Conservation (phyloP, 2,329 filamentous ascomycete genomes). For the Domatiomyces catenatus region DNA sequence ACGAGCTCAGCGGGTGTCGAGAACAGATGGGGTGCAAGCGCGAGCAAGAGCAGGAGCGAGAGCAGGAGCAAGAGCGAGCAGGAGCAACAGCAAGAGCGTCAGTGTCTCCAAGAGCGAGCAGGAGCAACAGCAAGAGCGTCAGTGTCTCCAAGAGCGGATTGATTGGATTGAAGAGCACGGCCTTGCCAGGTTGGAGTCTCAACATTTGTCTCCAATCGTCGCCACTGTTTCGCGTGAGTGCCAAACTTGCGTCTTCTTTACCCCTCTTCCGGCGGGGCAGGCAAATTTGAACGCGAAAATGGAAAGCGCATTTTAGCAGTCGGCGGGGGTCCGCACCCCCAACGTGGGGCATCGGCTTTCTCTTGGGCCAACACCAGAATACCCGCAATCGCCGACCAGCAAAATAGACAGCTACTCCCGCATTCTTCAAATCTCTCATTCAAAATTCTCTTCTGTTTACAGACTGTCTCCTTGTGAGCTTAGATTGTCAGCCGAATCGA, state of each 20-base stretch:
- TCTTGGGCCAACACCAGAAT: neutral
- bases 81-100: no score
- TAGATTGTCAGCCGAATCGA: constrained; percentile 1
- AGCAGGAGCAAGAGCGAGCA: neutral
- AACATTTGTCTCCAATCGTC: neutral
- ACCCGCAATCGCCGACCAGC: neutral
- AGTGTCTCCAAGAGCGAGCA: no score
- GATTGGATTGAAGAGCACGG: no score
- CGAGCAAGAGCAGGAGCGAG: no score
- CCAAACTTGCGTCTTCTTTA: neutral
- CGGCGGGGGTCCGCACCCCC: no score
- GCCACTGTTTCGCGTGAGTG: neutral
- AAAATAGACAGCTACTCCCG: constrained; percentile 2
- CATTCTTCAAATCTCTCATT: neutral
- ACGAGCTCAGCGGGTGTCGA: neutral
- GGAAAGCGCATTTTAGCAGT: no score
- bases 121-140: no score
- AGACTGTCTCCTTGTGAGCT: constrained; percentile 7
- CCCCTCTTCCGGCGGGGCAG: neutral
- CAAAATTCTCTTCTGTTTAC: constrained; percentile 7
- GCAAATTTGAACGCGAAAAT: neutral
- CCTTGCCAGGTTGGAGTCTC: neutral
- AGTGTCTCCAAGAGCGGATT: no score
- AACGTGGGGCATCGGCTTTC: neutral
- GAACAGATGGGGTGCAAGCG: neutral